Percentiles rank a stretch among this genome's conserved stretches.
phyloP scores from a whole-genome alignment of 306 rosid genomes.

The Prunus mongolica region DNA sequence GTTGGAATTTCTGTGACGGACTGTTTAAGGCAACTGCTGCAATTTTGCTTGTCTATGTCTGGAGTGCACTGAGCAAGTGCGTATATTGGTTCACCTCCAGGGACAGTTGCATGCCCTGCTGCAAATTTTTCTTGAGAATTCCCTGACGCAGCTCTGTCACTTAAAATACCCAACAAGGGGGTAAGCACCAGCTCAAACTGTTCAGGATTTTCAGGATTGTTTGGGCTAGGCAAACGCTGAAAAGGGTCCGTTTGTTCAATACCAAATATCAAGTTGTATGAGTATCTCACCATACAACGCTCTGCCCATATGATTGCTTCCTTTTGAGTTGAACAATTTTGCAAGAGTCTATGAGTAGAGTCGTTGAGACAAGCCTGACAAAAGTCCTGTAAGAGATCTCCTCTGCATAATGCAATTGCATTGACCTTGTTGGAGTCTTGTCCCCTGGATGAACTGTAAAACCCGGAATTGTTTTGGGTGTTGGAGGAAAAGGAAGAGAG shows the following conservation, averaged over 20 bases:
- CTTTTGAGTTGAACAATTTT: background rate
- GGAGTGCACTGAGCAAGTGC: no score
- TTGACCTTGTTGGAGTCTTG: constrained; percentile 12
- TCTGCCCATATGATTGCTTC: constrained; percentile 3
- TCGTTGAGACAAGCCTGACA: constrained; percentile 18
- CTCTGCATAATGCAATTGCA: constrained; percentile 11
- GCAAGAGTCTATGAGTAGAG: background rate
- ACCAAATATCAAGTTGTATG: constrained; percentile 4
- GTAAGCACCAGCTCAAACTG: no score
- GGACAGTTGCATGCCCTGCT: no score
- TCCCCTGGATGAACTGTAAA: constrained; percentile 9
- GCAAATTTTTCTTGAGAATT: no score
- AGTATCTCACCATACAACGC: constrained; percentile 17
- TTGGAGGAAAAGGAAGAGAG: background rate
- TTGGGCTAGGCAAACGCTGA: background rate
- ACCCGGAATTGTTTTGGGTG: background rate
- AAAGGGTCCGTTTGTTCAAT: background rate
- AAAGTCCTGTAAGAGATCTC: background rate
- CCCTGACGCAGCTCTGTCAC: no score
- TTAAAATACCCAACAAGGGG: no score
- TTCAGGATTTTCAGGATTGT: no score
- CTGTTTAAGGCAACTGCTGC: no score
- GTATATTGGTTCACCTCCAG: no score
- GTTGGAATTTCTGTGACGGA: no score
- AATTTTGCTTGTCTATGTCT: no score